Conservation (phyloP, 306 rosid species). For the Casuarina glauca region DNA sequence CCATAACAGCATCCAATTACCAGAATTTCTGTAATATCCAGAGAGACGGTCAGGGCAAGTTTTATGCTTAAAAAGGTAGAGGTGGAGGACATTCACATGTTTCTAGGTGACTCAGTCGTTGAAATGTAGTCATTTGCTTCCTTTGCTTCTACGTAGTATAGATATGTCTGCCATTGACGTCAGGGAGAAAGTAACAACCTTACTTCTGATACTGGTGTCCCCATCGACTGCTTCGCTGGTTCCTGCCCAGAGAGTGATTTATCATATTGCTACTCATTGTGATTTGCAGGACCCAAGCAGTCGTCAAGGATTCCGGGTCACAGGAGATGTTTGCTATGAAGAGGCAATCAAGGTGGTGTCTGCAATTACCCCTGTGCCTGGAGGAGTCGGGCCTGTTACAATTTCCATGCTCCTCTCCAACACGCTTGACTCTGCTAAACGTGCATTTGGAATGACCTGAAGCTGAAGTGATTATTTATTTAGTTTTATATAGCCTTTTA, state of each 20-base stretch:
- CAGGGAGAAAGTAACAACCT: not conserved
- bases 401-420: slow-evolving; percentile 53
- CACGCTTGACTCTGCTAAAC: slow-evolving; percentile 48
- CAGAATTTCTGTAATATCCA: not conserved
- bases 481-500: slow-evolving; percentile 7
- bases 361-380: slow-evolving; percentile 57
- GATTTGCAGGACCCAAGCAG: slow-evolving; percentile 33
- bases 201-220: not conserved
- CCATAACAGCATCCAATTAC: not conserved
- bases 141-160: not conserved
- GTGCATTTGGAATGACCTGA: slow-evolving; percentile 26
- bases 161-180: not conserved
- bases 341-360: slow-evolving; percentile 61
- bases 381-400: slow-evolving; percentile 48
- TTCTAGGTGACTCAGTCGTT: not conserved
- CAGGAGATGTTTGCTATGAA: slow-evolving; percentile 49
- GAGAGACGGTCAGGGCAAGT: not conserved
- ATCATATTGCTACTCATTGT: not conserved
- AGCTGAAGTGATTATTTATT: not conserved
- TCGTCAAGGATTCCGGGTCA: slow-evolving; percentile 24
- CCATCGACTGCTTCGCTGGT: not conserved
- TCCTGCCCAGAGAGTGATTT: not conserved
- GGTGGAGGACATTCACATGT: not conserved
- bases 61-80: not conserved
- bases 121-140: not conserved